Conservation (phyloP, 441 rosid species). For the Dalechampia spathulata region DNA sequence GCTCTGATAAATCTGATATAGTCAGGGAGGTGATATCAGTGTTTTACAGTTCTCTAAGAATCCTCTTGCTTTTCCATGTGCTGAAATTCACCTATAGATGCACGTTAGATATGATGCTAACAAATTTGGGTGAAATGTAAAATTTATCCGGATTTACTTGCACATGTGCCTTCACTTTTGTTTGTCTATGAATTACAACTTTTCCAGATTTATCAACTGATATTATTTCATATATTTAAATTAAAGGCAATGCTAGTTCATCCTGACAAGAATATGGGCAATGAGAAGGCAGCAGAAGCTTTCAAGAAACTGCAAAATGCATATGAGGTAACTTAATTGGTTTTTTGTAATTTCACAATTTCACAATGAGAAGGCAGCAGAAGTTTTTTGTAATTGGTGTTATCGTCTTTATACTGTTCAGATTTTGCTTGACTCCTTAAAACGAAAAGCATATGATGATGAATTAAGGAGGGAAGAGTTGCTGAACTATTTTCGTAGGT, state of each 20-base stretch:
- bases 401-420: constrained; percentile 15
- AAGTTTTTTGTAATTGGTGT: constrained; percentile 6
- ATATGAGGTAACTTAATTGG: constrained; percentile 56
- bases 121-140: too few species aligned
- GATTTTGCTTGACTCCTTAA: constrained; percentile 76
- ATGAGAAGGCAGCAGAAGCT: constrained; percentile 96
- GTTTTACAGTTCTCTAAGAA: too few species aligned
- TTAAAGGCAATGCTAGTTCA: constrained; percentile 93
- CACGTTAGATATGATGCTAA: too few species aligned
- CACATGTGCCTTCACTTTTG: too few species aligned
- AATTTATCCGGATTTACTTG: too few species aligned
- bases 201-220: too few species aligned
- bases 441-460: constrained; percentile 82
- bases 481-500: constrained; percentile 64
- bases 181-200: too few species aligned
- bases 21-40: too few species aligned
- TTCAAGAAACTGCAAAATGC: constrained; percentile 98
- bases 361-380: constrained; percentile 1
- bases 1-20: too few species aligned
- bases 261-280: constrained; percentile 98
- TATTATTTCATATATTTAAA: constrained; percentile 4
- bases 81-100: too few species aligned
- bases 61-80: too few species aligned
- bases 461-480: constrained; percentile 82
- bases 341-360: constrained; percentile 1